phyloP scores from a whole-genome alignment of 2,329 filamentous ascomycete genomes.

The Pleurostoma richardsiae region DNA sequence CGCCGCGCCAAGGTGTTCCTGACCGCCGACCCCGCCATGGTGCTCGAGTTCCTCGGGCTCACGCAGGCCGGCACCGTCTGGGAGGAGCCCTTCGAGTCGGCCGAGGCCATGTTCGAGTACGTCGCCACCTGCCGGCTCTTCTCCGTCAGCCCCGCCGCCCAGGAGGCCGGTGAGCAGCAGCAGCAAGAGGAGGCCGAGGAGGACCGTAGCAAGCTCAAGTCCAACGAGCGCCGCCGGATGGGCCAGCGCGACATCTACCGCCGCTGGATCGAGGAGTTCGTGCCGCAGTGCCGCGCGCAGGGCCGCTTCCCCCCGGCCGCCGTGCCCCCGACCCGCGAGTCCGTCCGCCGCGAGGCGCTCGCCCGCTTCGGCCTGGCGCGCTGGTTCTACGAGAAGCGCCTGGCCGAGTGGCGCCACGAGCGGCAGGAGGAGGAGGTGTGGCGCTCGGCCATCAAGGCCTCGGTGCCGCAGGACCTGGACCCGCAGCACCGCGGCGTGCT shows the following conservation, averaged over 20 bases:
- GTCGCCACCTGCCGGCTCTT: conserved; percentile 55
- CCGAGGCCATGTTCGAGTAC: conserved; percentile 59
- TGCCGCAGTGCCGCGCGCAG: conserved; percentile 44
- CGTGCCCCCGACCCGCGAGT: conserved; percentile 1
- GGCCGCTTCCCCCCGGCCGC: conserved; percentile 21
- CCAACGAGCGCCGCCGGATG: conserved; percentile 54
- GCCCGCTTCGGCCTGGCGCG: conserved; percentile 37
- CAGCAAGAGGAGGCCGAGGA: conserved; percentile 17
- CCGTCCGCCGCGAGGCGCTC: conserved; percentile 50
- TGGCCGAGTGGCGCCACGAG: conserved; percentile 34
- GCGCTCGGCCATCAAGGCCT: conserved; percentile 14
- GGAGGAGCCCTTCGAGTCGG: conserved; percentile 47
- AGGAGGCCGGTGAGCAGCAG: conserved; percentile 8
- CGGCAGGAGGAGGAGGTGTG: conserved; percentile 36
- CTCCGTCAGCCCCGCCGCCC: conserved; percentile 25
- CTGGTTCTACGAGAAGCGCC: conserved; percentile 35
- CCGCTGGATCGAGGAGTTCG: conserved; percentile 57
- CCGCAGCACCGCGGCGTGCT: conserved; percentile 24
- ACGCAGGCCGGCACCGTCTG: conserved; percentile 37
- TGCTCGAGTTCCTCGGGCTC: conserved; percentile 61
- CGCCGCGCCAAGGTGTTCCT: conserved; percentile 56
- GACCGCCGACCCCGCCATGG: conserved; percentile 46
- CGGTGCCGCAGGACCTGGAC: conserved; percentile 16
- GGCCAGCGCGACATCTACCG: conserved; percentile 50
- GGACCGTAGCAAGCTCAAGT: conserved; percentile 32